Evolutionary conservation across 805 yeast genomes (phyloP), one percentile per base, ranked within the genome.

Genomic region (Maudiozyma serrabonitensis): DNA sequence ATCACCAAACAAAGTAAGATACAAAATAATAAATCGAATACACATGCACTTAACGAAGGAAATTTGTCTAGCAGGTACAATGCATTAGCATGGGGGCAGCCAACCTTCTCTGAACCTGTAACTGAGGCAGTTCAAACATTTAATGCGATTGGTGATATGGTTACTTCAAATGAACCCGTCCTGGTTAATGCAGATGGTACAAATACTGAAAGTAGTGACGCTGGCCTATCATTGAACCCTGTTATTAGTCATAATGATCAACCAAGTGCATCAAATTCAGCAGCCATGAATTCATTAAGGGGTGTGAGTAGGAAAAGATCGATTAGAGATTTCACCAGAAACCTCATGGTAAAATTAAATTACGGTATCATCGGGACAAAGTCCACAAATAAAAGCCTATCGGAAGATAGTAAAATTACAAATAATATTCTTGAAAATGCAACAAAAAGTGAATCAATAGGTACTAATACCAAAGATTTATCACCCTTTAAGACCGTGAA

Each of bases 271-370:
- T 32, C 13, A 12, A 50, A 53, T 41, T 59, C 66, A 6, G 44
- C 54, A 18, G 69, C 69, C 0, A 46, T 64, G 6, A 54, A 58
- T 45, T 54, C 65, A 4, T 48, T 65, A 12, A 64, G 56, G 45
- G 63, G 56, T 5, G 51, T 62, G 1, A 51, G 56, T 2, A 58
- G 57, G 38, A 54, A 58, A 34, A 54, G 21, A 18, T 41, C 43
- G 1, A 41, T 41, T 12, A 41, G 25, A 12, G 60, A 47, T 25
- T 44, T 63, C 37, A 47, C 35, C 8, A 18, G 44, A 13, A 19
- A 35, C 15, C 32, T 41, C 2, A 41, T 41, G 25, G 25, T 28
- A 13, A 41, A 41, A 26, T 7, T 41, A 4, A 41, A 18, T 41
- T 11, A 26, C 5, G 32, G 43, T 6, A 13, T n/a, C 7, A 39